phyloP scores from a whole-genome alignment of 2,329 filamentous ascomycete genomes.

The Remersonia thermophila region DNA sequence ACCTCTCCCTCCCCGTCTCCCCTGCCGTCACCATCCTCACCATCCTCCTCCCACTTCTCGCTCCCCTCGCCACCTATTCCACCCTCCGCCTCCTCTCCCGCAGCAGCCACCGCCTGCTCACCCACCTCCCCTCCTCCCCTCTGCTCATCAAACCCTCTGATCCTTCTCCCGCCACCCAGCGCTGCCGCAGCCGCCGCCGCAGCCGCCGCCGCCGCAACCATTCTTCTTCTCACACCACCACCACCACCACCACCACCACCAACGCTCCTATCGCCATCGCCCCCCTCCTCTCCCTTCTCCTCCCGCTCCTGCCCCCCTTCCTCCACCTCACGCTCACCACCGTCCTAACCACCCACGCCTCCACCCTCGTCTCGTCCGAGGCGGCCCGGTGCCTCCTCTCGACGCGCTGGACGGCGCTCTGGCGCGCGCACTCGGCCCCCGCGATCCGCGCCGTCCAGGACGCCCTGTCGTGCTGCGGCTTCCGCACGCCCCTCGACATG shows the following conservation, averaged over 20 bases:
- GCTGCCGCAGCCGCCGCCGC: too few species aligned
- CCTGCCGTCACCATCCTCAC: slow-evolving; percentile 25
- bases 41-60: slow-evolving; percentile 29
- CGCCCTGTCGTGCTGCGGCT: slow-evolving; percentile 52
- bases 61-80: slow-evolving; percentile 24
- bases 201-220: too few species aligned
- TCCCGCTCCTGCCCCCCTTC: slow-evolving; percentile 18
- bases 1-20: slow-evolving; percentile 30
- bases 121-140: too few species aligned
- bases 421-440: slow-evolving; percentile 32
- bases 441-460: slow-evolving; percentile 52
- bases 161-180: slow-evolving; percentile 3
- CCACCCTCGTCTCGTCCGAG: slow-evolving; percentile 28
- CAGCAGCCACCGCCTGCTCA: too few species aligned
- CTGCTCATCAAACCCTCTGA: slow-evolving; percentile 5
- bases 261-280: slow-evolving; percentile 22
- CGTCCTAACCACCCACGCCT: slow-evolving; percentile 29
- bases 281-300: slow-evolving; percentile 19
- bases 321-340: slow-evolving; percentile 25
- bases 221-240: too few species aligned
- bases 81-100: slow-evolving; percentile 24
- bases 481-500: slow-evolving; percentile 44
- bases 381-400: slow-evolving; percentile 40
- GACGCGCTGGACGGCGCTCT: slow-evolving; percentile 44
- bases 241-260: slow-evolving; percentile 22